Percentiles rank a stretch among this genome's conserved stretches.
phyloP scores from a whole-genome alignment of 371 early-diverging fungal species.

The Haplosporangium sp. region DNA sequence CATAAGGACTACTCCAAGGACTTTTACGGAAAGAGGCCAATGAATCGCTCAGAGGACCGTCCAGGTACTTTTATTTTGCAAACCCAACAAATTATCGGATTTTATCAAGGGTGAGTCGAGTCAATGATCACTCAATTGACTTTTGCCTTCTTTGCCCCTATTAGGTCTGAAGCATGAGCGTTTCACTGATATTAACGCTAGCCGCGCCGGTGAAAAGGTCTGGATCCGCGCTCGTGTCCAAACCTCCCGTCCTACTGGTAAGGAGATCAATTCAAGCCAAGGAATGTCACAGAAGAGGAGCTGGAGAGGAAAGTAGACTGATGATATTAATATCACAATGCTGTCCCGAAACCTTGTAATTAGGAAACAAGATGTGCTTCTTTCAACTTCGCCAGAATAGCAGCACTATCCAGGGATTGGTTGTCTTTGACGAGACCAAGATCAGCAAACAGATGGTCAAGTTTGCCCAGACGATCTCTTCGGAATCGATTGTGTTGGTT shows the following conservation, averaged over 20 bases:
- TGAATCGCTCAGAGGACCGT: constrained; percentile 88
- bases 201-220: constrained; percentile 80
- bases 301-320: neutral
- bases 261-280: constrained; percentile 1
- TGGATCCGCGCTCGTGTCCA: constrained; percentile 92
- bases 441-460: constrained; percentile 97
- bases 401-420: constrained; percentile 90
- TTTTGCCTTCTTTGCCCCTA: neutral
- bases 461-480: constrained; percentile 82
- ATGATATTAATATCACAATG: neutral
- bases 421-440: constrained; percentile 71
- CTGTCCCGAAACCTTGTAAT: neutral
- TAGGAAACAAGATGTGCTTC: constrained; percentile 90
- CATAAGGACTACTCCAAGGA: constrained; percentile 80
- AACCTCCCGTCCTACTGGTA: constrained; percentile 87
- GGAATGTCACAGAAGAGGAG: neutral
- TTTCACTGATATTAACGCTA: constrained; percentile 67
- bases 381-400: constrained; percentile 91
- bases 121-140: neutral
- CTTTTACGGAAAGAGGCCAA: constrained; percentile 88
- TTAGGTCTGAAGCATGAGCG: constrained; percentile 64
- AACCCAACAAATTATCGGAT: neutral
- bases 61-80: constrained; percentile 58
- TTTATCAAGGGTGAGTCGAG: neutral
- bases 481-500: constrained; percentile 92